A percentile compares a stretch with the other conserved stretches of the same genome.
phyloP scores from a whole-genome alignment of 345 rosid species.

The Brassica juncea region DNA sequence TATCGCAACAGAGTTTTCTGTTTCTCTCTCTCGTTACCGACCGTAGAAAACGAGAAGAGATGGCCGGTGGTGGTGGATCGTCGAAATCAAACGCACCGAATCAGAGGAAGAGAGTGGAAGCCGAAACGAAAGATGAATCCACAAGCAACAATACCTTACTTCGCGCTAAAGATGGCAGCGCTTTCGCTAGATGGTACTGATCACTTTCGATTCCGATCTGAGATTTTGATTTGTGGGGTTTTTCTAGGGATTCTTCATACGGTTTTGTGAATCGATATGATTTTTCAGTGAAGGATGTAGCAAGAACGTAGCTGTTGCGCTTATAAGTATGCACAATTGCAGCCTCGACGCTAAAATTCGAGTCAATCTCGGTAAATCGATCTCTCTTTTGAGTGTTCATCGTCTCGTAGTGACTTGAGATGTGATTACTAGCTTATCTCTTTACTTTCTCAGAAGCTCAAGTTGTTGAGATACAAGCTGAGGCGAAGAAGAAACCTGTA shows the following conservation, averaged over 20 bases:
- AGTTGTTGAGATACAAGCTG: conserved; percentile 66
- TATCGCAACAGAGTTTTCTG: too few relatives aligned
- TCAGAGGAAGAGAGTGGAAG: conserved; percentile 84
- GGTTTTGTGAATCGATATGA: neutral
- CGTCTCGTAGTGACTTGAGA: neutral
- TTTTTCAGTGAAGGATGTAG: conserved; percentile 73
- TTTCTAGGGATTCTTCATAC: neutral
- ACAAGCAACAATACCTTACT: conserved; percentile 43
- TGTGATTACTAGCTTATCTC: neutral
- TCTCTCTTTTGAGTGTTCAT: neutral
- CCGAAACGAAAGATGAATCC: conserved; percentile 33
- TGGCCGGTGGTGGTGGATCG: conserved; percentile 46
- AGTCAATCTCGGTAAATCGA: conserved; percentile 61
- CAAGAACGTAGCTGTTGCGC: conserved; percentile 74
- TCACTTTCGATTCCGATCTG: neutral
- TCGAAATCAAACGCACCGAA: conserved; percentile 50
- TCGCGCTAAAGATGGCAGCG: conserved; percentile 86
- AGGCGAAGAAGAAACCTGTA: conserved; percentile 58
- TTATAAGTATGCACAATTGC: conserved; percentile 73
- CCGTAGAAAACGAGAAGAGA: neutral
- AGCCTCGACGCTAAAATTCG: conserved; percentile 87
- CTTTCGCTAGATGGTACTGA: conserved; percentile 71
- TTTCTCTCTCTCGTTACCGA: neutral
- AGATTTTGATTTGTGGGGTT: conserved; percentile 5
- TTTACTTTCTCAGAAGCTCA: conserved; percentile 57